Base-by-base conservation (phyloP, 1,284 basidiomycete species). In the Agaricales sp. region DNA sequence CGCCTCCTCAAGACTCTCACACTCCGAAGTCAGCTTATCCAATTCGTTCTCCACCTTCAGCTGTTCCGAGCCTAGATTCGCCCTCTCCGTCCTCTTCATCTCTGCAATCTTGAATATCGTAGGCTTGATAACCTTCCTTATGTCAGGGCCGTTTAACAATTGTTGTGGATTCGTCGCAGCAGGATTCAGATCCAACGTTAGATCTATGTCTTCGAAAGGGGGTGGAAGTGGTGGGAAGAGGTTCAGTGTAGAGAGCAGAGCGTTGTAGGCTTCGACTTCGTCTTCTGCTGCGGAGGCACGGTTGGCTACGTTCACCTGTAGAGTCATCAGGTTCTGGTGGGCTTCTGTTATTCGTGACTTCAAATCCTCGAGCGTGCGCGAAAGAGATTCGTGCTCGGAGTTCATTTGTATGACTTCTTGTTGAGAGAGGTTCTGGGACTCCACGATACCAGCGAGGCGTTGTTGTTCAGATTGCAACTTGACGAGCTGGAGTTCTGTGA, bases 391-490 rank as follows among this genome's bases (percentile, higher is more conserved):
- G 54, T 88, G 84, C 55, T 92, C 89, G 13, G 80, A 80, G 55
- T 83, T 92, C 90, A 94, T 93, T 26, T 81, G 79, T 45, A 77
- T 68, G 39, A 92, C 88, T 65, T 94, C 90, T 61, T 92, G 88
- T 0, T 84, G 84, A 1, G 84, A 77, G 24, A 94, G 73, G 59
- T 93, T 92, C 63, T 94, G 91, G 35, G 73, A 78, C 56, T 80
- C 79, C 18, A 94, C 87, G 11, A 87, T 75, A 1, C 75, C 71
- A 6, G 70, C 65, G 20, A 90, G 70, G 50, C 74, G 73, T n/a
- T 68, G 67, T 51, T 84, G 75, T 55, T 92, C 85, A 24, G 65
- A 63, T 55, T 73, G 75, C 24, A 87, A 67, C 47, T 75, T 72
- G 48, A 80, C 77, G 43, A 89, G 66, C 48, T 76, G 72, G 38